These are phyloP conservation scores for Verticillium nonalfalfae DNA, from an alignment of 2,329 filamentous ascomycete species.

Conservation along the genomic window DNA sequence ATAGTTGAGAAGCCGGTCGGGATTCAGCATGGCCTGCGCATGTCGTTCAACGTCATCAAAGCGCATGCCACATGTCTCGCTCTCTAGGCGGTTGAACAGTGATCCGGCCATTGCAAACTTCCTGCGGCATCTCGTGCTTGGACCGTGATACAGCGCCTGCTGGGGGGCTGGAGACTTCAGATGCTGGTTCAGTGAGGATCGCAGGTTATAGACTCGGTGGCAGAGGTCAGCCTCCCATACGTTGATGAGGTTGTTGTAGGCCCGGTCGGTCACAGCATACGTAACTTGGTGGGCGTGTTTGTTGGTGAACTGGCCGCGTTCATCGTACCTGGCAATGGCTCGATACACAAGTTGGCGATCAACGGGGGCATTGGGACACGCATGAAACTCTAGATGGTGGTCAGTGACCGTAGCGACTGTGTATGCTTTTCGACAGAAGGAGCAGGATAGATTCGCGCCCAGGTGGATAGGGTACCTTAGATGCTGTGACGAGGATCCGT, in stretches of 20 bases:
- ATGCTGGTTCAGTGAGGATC: constrained; percentile 40
- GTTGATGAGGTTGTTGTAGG: constrained; percentile 34
- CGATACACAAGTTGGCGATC: constrained; percentile 42
- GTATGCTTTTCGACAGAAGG: constrained; percentile 43
- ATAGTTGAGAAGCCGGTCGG: background rate
- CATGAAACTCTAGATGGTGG: constrained; percentile 50
- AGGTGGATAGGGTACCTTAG: constrained; percentile 45
- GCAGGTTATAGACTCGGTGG: constrained; percentile 28
- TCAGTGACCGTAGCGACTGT: constrained; percentile 45
- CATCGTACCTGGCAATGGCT: constrained; percentile 38
- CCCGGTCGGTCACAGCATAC: constrained; percentile 28
- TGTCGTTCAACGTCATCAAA: constrained; percentile 27
- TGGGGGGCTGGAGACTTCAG: constrained; percentile 43
- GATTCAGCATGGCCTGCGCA: constrained; percentile 1
- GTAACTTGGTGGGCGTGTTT: constrained; percentile 38
- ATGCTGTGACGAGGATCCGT: constrained; percentile 33
- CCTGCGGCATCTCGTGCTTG: constrained; percentile 21
- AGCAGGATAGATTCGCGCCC: constrained; percentile 38
- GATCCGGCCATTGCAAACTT: constrained; percentile 31
- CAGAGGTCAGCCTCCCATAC: constrained; percentile 50
- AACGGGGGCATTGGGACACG: constrained; percentile 39
- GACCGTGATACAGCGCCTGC: constrained; percentile 31
- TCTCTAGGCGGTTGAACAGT: constrained; percentile 36
- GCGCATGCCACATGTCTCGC: constrained; percentile 30
- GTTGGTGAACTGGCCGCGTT: constrained; percentile 40